Percentiles rank a stretch among this genome's conserved stretches.
Conservation (phyloP, 306 rosid species). For the Citrullus amarus region DNA sequence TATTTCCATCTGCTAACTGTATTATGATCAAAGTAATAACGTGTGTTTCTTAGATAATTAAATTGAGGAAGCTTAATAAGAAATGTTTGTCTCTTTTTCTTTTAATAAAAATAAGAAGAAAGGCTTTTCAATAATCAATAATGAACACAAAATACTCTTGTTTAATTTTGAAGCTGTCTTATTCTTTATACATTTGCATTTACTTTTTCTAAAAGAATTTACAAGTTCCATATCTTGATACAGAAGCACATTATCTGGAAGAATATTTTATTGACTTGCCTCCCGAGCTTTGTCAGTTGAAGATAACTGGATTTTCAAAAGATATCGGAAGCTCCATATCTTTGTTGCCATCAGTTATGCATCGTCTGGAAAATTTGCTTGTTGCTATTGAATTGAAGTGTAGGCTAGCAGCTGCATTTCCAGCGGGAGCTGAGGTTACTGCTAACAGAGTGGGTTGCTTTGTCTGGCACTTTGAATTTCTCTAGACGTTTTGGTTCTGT, state of each 20-base stretch:
- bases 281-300: slow-evolving; percentile 81
- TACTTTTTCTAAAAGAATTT: background rate
- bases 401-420: slow-evolving; percentile 40
- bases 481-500: slow-evolving; percentile 3
- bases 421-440: slow-evolving; percentile 64
- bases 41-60: background rate
- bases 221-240: slow-evolving; percentile 9
- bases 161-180: background rate
- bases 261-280: slow-evolving; percentile 55
- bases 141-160: background rate
- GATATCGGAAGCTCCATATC: slow-evolving; percentile 91
- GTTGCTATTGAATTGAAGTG: slow-evolving; percentile 81
- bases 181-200: background rate
- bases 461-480: slow-evolving; percentile 1
- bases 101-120: background rate
- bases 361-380: slow-evolving; percentile 83
- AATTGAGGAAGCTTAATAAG: background rate
- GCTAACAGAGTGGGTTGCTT: slow-evolving; percentile 46
- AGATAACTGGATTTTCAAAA: slow-evolving; percentile 80
- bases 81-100: background rate
- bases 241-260: slow-evolving; percentile 50
- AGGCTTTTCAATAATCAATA: background rate
- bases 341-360: slow-evolving; percentile 88
- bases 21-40: background rate
- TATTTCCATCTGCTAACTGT: background rate